Evolutionary conservation across 768 basidiomycete genomes (phyloP).

Genomic region (Termitomyces bulborhizus): DNA sequence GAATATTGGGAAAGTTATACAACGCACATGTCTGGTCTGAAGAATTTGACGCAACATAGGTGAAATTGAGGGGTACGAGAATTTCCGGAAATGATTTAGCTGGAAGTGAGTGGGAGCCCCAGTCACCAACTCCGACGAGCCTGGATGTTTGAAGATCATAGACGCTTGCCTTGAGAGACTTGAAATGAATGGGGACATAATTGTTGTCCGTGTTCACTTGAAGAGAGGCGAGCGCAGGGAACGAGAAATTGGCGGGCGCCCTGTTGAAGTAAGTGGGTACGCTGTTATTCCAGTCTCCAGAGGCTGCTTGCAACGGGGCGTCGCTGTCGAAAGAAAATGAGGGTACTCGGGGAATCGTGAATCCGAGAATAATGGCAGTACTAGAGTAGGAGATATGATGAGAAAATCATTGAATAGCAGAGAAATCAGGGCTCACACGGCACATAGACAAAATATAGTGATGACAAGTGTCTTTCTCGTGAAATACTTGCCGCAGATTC

Average conservation of each 20-base stretch:
- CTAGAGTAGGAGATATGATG: slow-evolving; percentile 26
- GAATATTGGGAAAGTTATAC: neutral
- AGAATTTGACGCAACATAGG: slow-evolving; percentile 72
- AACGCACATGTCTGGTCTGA: slow-evolving; percentile 75
- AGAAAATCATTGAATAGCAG: slow-evolving; percentile 1
- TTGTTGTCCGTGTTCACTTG: slow-evolving; percentile 72
- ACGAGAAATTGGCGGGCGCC: slow-evolving; percentile 84
- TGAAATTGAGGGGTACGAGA: slow-evolving; percentile 75
- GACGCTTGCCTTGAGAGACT: slow-evolving; percentile 56
- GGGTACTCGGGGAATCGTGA: slow-evolving; percentile 83
- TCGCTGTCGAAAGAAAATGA: slow-evolving; percentile 53
- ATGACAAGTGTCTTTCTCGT: slow-evolving; percentile 71
- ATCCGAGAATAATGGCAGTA: slow-evolving; percentile 62
- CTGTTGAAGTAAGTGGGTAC: slow-evolving; percentile 65
- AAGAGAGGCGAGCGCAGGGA: slow-evolving; percentile 70
- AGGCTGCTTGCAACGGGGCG: slow-evolving; percentile 54
- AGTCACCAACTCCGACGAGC: slow-evolving; percentile 62
- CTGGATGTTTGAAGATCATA: slow-evolving; percentile 63
- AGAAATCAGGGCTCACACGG: slow-evolving; percentile 32
- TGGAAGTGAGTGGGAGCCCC: slow-evolving; percentile 52
- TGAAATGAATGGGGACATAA: slow-evolving; percentile 74
- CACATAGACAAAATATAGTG: slow-evolving; percentile 54
- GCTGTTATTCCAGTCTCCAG: slow-evolving; percentile 48
- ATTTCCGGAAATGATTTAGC: slow-evolving; percentile 64
- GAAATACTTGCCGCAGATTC: slow-evolving; percentile 75